Conservation (phyloP, 176 grass and related monocot genomes). For the Oryza coarctata region DNA sequence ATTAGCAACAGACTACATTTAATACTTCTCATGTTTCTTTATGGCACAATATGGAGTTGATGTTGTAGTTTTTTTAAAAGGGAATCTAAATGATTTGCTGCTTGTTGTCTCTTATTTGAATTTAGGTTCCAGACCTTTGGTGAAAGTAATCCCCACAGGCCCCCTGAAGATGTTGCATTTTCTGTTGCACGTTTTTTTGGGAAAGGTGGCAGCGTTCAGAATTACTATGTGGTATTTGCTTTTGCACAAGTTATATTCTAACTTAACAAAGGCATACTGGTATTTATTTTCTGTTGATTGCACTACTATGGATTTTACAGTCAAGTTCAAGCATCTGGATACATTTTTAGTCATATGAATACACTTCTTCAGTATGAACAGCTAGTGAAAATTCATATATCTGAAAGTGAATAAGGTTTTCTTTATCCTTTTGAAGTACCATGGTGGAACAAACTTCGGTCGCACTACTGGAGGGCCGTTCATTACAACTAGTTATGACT, state of each 20-base stretch:
- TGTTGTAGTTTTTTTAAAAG: neutral
- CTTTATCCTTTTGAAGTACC: constrained; percentile 63
- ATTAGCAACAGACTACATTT: neutral
- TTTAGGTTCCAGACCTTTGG: constrained; percentile 96
- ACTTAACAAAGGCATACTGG: neutral
- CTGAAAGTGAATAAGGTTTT: constrained; percentile 26
- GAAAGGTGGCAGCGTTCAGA: constrained; percentile 91
- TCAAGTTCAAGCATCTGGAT: neutral
- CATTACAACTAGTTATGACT: constrained; percentile 99
- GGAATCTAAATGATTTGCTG: neutral
- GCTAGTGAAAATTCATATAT: constrained; percentile 13
- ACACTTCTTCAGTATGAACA: neutral
- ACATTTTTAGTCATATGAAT: neutral
- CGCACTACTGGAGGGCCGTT: constrained; percentile 95
- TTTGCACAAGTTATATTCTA: constrained; percentile 15
- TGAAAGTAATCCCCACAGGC: constrained; percentile 80
- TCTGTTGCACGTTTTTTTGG: constrained; percentile 88
- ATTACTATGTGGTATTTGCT: constrained; percentile 87
- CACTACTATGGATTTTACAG: neutral
- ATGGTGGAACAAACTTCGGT: constrained; percentile 95
- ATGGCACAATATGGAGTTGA: neutral
- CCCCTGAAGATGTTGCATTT: constrained; percentile 96
- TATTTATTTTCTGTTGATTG: constrained; percentile 1
- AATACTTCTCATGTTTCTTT: neutral
- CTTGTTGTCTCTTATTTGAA: constrained; percentile 21